These are phyloP conservation scores for Dipodascopsis tothii DNA, from an alignment of 805 yeast species.

Conservation along the genomic window DNA sequence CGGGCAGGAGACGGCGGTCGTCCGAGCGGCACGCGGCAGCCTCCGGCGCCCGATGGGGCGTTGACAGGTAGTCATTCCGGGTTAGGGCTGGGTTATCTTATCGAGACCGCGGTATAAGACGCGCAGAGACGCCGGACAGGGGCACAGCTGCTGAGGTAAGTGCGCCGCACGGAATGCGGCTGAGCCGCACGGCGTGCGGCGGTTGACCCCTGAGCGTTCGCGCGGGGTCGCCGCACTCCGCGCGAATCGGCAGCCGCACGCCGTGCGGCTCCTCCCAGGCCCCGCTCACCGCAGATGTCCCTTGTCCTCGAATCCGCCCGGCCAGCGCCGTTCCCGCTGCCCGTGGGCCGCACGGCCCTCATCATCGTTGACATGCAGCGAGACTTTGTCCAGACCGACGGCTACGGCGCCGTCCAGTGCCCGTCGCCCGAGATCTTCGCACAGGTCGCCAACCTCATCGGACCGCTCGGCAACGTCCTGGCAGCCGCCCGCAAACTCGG, in stretches of 20 bases:
- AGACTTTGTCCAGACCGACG: constrained; percentile 30
- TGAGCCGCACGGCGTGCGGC: too few species aligned
- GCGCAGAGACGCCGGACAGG: too few species aligned
- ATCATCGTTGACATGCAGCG: constrained; percentile 33
- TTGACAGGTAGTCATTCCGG: too few species aligned
- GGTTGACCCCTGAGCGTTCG: too few species aligned
- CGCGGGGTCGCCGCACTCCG: too few species aligned
- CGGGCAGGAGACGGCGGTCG: too few species aligned
- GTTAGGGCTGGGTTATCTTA: too few species aligned
- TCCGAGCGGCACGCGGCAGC: too few species aligned
- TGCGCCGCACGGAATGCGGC: too few species aligned
- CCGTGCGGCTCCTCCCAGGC: not conserved
- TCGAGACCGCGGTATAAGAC: too few species aligned
- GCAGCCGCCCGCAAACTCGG: constrained; percentile 29
- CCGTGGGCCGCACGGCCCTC: constrained; percentile 27
- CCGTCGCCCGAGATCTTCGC: constrained; percentile 28
- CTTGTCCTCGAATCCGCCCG: constrained; percentile 8
- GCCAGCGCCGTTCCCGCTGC: constrained; percentile 25
- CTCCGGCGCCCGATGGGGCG: too few species aligned
- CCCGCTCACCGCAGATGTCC: not conserved
- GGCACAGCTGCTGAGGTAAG: too few species aligned
- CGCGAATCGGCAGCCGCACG: not conserved
- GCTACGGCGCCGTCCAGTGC: constrained; percentile 29
- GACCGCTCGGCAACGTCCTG: constrained; percentile 24
- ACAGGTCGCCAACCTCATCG: constrained; percentile 24